Percentiles rank a stretch among this genome's conserved stretches.
Conservation (phyloP, 108 stramenopile species). For the Epithemia pelagica region DNA sequence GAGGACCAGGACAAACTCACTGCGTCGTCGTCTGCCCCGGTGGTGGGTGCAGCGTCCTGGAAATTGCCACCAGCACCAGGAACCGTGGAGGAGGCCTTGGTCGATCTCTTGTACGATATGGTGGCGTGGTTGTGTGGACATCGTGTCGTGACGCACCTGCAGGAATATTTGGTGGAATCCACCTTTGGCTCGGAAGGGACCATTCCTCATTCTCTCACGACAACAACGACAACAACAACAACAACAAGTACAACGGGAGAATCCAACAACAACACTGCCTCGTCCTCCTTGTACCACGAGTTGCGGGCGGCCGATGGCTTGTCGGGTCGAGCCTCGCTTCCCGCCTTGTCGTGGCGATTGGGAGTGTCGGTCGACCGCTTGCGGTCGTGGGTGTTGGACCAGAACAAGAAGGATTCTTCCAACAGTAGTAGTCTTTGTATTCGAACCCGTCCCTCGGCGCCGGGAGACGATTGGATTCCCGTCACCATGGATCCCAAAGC, state of each 20-base stretch:
- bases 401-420: too few relatives aligned
- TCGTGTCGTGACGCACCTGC: constrained; percentile 42
- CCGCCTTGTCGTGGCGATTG: background rate
- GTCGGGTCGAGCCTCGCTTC: background rate
- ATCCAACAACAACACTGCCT: background rate
- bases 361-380: background rate
- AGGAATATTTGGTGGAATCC: constrained; percentile 42
- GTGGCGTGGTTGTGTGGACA: constrained; percentile 58
- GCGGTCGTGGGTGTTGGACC: background rate
- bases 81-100: constrained; percentile 16
- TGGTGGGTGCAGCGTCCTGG: background rate
- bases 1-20: background rate
- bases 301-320: background rate
- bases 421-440: background rate
- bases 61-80: too few relatives aligned
- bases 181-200: background rate
- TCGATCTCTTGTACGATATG: constrained; percentile 54
- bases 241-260: background rate
- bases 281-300: background rate
- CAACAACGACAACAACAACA: background rate
- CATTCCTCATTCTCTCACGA: background rate
- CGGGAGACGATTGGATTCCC: background rate
- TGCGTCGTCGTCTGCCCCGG: background rate
- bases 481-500: background rate
- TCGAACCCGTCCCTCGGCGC: background rate